A percentile compares a stretch with the other conserved stretches of the same genome.
Conservation (phyloP, 345 rosid species). For the Pistacia integerrima region DNA sequence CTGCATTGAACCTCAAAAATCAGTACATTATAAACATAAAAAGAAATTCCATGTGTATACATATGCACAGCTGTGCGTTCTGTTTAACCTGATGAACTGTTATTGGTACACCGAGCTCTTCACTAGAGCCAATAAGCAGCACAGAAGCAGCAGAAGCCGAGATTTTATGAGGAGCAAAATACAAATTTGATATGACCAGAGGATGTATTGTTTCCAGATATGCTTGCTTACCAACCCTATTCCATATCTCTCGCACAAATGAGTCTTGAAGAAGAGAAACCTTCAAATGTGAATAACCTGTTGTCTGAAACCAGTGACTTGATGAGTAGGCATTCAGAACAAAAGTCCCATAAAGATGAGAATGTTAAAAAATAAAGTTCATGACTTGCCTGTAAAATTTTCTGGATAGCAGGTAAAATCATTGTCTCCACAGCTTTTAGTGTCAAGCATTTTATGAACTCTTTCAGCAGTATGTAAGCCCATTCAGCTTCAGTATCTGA, state of each 20-base stretch:
- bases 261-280: slow-evolving; percentile 93
- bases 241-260: slow-evolving; percentile 86
- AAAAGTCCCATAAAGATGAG: slow-evolving; percentile 15
- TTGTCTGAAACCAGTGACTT: slow-evolving; percentile 54
- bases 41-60: slow-evolving; percentile 8
- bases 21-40: slow-evolving; percentile 23
- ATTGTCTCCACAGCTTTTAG: slow-evolving; percentile 65
- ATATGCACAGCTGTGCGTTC: neutral
- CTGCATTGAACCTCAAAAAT: slow-evolving; percentile 44
- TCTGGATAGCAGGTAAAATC: slow-evolving; percentile 81
- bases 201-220: slow-evolving; percentile 82
- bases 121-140: slow-evolving; percentile 83
- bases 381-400: slow-evolving; percentile 79
- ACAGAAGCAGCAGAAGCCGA: slow-evolving; percentile 92
- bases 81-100: slow-evolving; percentile 79
- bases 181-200: slow-evolving; percentile 76
- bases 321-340: slow-evolving; percentile 27
- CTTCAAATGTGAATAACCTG: slow-evolving; percentile 91
- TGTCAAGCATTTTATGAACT: slow-evolving; percentile 68
- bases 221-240: slow-evolving; percentile 68
- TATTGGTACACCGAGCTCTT: slow-evolving; percentile 90
- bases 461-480: slow-evolving; percentile 75
- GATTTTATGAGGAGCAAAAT: slow-evolving; percentile 69
- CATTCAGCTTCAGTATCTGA: slow-evolving; percentile 80
- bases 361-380: slow-evolving; percentile 25